Evolutionary conservation across 1,139 yeast genomes (phyloP).

Genomic region (Saccharomycopsis hybrid): DNA sequence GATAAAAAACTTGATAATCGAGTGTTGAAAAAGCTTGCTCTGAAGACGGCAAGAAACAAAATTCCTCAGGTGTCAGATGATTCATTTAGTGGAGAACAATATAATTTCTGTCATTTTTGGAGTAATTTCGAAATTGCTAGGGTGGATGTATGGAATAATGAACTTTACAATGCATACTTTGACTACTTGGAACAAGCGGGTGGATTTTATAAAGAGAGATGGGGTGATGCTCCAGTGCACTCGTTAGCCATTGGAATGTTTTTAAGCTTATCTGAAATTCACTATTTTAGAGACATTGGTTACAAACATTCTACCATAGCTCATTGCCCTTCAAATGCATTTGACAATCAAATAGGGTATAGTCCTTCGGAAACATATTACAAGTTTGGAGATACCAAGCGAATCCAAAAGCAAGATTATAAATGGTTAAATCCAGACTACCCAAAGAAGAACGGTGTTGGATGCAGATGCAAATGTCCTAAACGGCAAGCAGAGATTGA

Average conservation of each 20-base stretch:
- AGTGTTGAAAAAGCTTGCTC: conserved; percentile 29
- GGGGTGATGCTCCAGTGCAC: conserved; percentile 97
- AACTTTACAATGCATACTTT: conserved; percentile 58
- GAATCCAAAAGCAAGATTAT: conserved; percentile 19
- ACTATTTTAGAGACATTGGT: conserved; percentile 87
- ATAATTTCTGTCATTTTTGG: conserved; percentile 87
- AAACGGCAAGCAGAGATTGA: conserved; percentile 45
- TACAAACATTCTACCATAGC: conserved; percentile 71
- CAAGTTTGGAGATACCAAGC: conserved; percentile 28
- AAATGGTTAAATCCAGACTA: conserved; percentile 42
- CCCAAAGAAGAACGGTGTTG: conserved; percentile 52
- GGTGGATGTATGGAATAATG: conserved; percentile 62
- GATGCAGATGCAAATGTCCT: conserved; percentile 86
- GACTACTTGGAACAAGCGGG: conserved; percentile 60
- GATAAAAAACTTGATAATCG: conserved; percentile 29
- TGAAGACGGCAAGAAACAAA: conserved; percentile 27
- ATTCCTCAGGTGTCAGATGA: conserved; percentile 39
- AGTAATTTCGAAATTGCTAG: conserved; percentile 88
- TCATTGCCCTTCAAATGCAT: conserved; percentile 76
- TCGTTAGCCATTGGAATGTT: conserved; percentile 76
- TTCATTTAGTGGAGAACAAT: conserved; percentile 57
- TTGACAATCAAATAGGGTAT: conserved; percentile 41
- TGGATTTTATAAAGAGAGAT: conserved; percentile 81
- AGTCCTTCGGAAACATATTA: conserved; percentile 27
- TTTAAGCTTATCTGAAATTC: conserved; percentile 60